Conservation (phyloP, 2,329 filamentous ascomycete species). For the Monosporascus ibericus region DNA sequence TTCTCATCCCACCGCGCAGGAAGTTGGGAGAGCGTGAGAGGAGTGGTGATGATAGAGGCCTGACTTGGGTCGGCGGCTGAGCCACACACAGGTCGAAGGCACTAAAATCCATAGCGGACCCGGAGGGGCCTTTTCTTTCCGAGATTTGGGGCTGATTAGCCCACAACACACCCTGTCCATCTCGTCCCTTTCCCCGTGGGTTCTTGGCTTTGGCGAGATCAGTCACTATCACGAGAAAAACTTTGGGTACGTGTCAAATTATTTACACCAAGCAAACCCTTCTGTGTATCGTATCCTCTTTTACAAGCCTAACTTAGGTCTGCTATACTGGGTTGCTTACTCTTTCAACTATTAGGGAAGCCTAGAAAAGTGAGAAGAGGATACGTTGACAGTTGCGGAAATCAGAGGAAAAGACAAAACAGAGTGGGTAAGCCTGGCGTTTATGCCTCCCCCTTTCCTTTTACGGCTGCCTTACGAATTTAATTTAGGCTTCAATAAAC, state of each 20-base stretch:
- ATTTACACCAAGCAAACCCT: neutral
- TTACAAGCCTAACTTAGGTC: neutral
- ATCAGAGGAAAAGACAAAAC: neutral
- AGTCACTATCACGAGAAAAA: neutral
- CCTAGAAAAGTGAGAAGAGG: neutral
- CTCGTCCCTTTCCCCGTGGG: too few relatives aligned
- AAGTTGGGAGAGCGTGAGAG: neutral
- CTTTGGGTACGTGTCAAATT: neutral
- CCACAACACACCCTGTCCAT: neutral
- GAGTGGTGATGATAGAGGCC: neutral
- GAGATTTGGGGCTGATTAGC: neutral
- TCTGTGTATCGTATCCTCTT: neutral
- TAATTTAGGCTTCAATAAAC: neutral
- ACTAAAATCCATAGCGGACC: neutral
- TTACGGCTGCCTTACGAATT: neutral
- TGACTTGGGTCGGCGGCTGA: neutral
- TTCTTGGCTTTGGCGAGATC: neutral
- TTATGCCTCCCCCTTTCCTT: neutral
- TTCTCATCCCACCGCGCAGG: too few relatives aligned
- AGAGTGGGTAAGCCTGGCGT: neutral
- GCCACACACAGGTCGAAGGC: neutral
- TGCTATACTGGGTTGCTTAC: neutral
- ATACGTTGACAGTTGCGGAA: neutral
- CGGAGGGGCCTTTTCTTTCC: neutral
- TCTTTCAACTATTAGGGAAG: slow-evolving; percentile 2